phyloP scores from a whole-genome alignment of 805 yeast genomes.

The Starmerella vitae region DNA sequence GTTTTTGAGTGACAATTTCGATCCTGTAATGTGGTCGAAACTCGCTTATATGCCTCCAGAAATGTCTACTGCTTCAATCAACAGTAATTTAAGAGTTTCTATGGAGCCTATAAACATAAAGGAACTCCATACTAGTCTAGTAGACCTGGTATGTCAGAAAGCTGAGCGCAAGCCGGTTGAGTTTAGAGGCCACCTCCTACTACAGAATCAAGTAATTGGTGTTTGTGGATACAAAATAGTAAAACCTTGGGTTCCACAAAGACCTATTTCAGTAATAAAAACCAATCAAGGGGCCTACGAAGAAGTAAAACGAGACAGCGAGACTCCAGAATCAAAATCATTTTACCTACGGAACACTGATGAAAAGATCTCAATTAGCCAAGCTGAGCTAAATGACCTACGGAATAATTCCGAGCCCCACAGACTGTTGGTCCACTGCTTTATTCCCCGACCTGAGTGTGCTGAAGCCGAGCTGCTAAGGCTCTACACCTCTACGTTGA shows the following conservation, averaged over 20 bases:
- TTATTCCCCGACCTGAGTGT: neutral
- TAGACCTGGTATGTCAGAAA: neutral
- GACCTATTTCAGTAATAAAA: too few species aligned
- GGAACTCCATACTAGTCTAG: neutral
- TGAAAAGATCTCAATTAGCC: neutral
- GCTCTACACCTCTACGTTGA: neutral
- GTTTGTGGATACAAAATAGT: slow-evolving; percentile 2
- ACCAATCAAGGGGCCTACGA: too few species aligned
- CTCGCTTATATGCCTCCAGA: slow-evolving; percentile 1
- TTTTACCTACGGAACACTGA: neutral
- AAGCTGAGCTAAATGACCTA: too few species aligned
- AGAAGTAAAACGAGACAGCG: too few species aligned
- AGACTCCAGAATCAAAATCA: too few species aligned
- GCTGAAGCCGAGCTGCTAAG: neutral
- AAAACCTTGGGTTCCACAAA: too few species aligned
- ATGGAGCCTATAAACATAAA: neutral
- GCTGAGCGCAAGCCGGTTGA: slow-evolving; percentile 6
- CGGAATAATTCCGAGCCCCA: too few species aligned
- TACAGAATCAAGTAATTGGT: neutral
- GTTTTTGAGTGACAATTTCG: slow-evolving; percentile 1
- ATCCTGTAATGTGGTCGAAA: neutral
- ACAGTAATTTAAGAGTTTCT: slow-evolving; percentile 1
- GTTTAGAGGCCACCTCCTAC: slow-evolving; percentile 1
- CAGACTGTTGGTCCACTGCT: neutral
- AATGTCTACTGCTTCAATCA: neutral